Percentiles rank a stretch among this genome's conserved stretches.
These are phyloP conservation scores for Scolecobasidium constrictum DNA, from an alignment of 2,329 filamentous ascomycete genomes.

Conservation along the genomic window DNA sequence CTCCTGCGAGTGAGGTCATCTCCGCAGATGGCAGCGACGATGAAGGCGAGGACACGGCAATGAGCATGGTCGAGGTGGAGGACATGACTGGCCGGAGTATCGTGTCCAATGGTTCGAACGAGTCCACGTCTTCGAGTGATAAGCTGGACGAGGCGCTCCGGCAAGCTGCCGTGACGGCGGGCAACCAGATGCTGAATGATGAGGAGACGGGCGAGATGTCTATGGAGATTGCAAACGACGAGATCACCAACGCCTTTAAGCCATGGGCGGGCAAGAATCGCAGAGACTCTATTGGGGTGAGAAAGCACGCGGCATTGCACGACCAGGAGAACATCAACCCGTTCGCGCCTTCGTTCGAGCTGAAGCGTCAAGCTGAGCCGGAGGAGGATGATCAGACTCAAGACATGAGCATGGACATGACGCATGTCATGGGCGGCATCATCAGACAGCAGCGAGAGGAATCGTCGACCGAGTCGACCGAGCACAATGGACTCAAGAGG, in stretches of 20 bases:
- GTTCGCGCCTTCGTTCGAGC: constrained; percentile 32
- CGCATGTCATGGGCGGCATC: constrained; percentile 70
- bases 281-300: constrained; percentile 13
- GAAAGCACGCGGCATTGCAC: constrained; percentile 18
- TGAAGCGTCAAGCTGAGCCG: constrained; percentile 26
- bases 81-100: constrained; percentile 55
- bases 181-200: constrained; percentile 55
- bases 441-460: constrained; percentile 30
- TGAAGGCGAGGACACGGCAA: constrained; percentile 67
- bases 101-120: constrained; percentile 46
- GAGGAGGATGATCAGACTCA: constrained; percentile 46
- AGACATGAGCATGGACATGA: constrained; percentile 92
- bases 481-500: constrained; percentile 7
- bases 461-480: background rate
- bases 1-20: constrained; percentile 29
- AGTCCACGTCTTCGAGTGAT: constrained; percentile 55
- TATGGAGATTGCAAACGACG: constrained; percentile 48
- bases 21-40: constrained; percentile 49
- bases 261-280: constrained; percentile 55
- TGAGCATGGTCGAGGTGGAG: constrained; percentile 55
- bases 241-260: constrained; percentile 62
- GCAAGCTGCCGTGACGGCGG: constrained; percentile 64
- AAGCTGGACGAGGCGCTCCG: constrained; percentile 68
- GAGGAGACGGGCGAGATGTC: constrained; percentile 46
- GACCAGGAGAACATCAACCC: constrained; percentile 42